Percentiles rank a stretch among this genome's conserved stretches.
phyloP scores from a whole-genome alignment of 2,329 filamentous ascomycete genomes.

The Coleophoma crateriformis region DNA sequence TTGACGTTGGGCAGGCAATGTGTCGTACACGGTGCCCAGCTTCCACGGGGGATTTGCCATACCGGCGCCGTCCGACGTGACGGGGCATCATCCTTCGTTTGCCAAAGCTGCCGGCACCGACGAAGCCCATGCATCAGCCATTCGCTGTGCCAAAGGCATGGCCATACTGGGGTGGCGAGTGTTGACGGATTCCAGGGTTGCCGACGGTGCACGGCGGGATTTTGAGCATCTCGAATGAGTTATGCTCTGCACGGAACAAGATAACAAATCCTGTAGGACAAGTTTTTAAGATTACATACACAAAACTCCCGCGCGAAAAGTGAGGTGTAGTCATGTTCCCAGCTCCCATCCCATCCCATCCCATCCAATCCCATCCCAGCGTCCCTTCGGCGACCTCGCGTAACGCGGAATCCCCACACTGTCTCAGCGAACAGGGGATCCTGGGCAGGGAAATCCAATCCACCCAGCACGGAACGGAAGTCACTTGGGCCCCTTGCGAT shows the following conservation, averaged over 20 bases:
- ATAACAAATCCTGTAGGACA: no score
- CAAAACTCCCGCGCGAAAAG: no score
- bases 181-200: constrained; percentile 1
- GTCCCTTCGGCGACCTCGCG: no score
- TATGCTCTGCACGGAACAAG: neutral
- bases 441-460: no score
- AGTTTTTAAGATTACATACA: no score
- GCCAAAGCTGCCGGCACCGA: constrained; percentile 4
- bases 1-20: constrained; percentile 2
- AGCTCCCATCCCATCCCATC: no score
- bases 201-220: constrained; percentile 1
- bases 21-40: neutral
- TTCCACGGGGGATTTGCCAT: constrained; percentile 2
- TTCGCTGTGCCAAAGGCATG: constrained; percentile 4
- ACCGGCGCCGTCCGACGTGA: neutral
- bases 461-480: no score
- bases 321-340: no score
- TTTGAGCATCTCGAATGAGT: constrained; percentile 5
- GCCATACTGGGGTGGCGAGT: constrained; percentile 2
- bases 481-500: no score
- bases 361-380: no score
- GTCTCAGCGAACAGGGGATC: no score
- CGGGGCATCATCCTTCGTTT: constrained; percentile 3
- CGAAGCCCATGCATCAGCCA: constrained; percentile 1
- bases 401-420: no score